Evolutionary conservation across 257 asterid species (phyloP), one percentile per base, ranked within the genome.

Genomic region (Sherardia arvensis): DNA sequence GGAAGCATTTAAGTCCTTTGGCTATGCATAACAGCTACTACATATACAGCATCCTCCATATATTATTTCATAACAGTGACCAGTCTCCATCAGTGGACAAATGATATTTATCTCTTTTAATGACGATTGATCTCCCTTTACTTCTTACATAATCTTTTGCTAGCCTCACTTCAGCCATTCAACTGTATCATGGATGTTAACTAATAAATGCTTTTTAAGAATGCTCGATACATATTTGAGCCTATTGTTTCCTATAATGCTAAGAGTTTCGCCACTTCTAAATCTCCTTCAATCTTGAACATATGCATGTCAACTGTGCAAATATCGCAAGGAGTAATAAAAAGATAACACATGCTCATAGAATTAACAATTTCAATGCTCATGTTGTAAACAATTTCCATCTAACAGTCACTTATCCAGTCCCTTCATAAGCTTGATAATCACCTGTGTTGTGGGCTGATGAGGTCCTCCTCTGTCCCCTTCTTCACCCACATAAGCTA

Each of bases 401-500:
- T 54, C 55, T 34, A 15, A n/a, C n/a, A n/a, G n/a, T n/a, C n/a
- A n/a, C n/a, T n/a, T n/a, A n/a, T n/a, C n/a, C n/a, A n/a, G n/a
- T n/a, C n/a, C n/a, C n/a, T n/a, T n/a, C n/a, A n/a, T n/a, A n/a
- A n/a, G n/a, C n/a, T n/a, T n/a, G 61, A 61, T 30, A 61, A 73
- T 73, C 75, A 88, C 98, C 95, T 91, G 98, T 36, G 97, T 86
- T 74, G 82, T 53, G 65, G 87, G 86, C 69, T 83, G 97, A 67
- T 77, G 83, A 71, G 88, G 74, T n/a, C 81, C 85, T 71, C 90
- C 88, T 69, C 89, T 80, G 26, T 88, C 96, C 54, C 82, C 76
- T 62, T 91, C 98, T 72, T 91, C 95, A 62, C 95, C 97, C 71
- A 70, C 88, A 66, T 88, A 88, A 68, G 97, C 95, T 91, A 73